phyloP scores from a whole-genome alignment of 345 rosid species.

The Nephelium lappaceum region DNA sequence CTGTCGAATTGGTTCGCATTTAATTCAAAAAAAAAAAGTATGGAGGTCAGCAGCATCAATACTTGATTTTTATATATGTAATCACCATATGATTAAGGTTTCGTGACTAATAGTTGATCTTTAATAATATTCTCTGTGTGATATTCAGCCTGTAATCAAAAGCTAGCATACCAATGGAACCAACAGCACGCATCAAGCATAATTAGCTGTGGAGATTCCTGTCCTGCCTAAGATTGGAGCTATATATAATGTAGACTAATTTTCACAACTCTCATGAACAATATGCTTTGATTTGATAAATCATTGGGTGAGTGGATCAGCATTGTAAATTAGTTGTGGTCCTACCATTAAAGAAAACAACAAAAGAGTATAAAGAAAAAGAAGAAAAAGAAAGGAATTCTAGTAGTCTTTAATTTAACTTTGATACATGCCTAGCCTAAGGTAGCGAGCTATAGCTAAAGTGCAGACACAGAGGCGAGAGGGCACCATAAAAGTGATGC shows the following conservation, averaged over 20 bases:
- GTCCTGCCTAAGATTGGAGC: constrained; percentile 8
- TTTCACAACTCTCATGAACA: neutral
- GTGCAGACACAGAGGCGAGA: constrained; percentile 27
- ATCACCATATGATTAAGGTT: neutral
- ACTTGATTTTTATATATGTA: neutral
- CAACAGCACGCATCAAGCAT: constrained; percentile 18
- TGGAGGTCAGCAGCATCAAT: neutral
- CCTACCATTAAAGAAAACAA: constrained; percentile 33
- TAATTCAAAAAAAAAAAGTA: no score
- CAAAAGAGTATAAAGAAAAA: constrained; percentile 16
- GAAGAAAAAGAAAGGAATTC: neutral
- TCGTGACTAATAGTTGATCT: neutral
- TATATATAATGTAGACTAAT: neutral
- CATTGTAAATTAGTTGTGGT: constrained; percentile 18
- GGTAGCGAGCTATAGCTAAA: constrained; percentile 17
- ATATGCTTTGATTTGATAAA: constrained; percentile 36
- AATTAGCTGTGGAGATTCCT: constrained; percentile 12
- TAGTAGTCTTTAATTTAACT: neutral
- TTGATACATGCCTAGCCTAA: constrained; percentile 19
- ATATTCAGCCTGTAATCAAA: constrained; percentile 8
- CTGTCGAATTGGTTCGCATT: neutral
- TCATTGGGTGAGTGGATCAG: constrained; percentile 22
- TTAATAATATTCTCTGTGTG: neutral
- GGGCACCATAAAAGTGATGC: constrained; percentile 29
- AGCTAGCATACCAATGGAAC: constrained; percentile 1